Conservation (phyloP, 1,284 basidiomycete genomes). For the Ceratobasidium sp. region DNA sequence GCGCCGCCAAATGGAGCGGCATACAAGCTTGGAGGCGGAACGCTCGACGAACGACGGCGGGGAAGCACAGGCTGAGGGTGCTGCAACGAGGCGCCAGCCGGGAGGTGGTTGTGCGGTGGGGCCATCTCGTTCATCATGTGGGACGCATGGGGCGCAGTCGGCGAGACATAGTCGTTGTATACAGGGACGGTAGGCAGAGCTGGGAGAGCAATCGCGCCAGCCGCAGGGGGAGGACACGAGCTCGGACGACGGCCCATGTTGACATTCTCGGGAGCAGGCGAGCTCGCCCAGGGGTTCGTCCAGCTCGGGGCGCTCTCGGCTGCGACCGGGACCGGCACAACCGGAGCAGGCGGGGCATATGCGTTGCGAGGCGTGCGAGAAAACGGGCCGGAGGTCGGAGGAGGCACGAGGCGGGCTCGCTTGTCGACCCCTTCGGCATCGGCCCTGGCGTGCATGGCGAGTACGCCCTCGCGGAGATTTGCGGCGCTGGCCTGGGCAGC, state of each 20-base stretch:
- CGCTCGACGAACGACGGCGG: constrained; percentile 37
- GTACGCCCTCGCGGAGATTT: constrained; percentile 31
- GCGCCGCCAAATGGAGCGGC: constrained; percentile 16
- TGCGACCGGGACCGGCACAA: background rate
- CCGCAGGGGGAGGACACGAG: constrained; percentile 37
- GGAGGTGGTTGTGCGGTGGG: background rate
- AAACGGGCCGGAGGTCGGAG: constrained; percentile 14
- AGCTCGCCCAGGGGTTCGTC: constrained; percentile 38
- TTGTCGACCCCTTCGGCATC: constrained; percentile 25
- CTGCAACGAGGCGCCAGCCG: constrained; percentile 21
- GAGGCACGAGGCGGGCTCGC: constrained; percentile 1
- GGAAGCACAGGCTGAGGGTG: constrained; percentile 25
- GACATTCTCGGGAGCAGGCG: constrained; percentile 11
- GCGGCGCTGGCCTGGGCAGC: constrained; percentile 32
- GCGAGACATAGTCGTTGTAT: constrained; percentile 39
- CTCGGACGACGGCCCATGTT: constrained; percentile 42
- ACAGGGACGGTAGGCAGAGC: constrained; percentile 28
- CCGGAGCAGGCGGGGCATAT: constrained; percentile 10
- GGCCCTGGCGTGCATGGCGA: constrained; percentile 37
- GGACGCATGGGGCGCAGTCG: constrained; percentile 29
- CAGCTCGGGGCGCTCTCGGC: constrained; percentile 28
- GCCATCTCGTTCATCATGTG: constrained; percentile 26
- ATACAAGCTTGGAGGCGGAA: constrained; percentile 43
- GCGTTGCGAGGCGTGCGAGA: constrained; percentile 1
- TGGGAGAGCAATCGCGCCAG: constrained; percentile 28